Evolutionary conservation across 2,329 filamentous ascomycete species (phyloP).

Genomic region (Botrytis porri): DNA sequence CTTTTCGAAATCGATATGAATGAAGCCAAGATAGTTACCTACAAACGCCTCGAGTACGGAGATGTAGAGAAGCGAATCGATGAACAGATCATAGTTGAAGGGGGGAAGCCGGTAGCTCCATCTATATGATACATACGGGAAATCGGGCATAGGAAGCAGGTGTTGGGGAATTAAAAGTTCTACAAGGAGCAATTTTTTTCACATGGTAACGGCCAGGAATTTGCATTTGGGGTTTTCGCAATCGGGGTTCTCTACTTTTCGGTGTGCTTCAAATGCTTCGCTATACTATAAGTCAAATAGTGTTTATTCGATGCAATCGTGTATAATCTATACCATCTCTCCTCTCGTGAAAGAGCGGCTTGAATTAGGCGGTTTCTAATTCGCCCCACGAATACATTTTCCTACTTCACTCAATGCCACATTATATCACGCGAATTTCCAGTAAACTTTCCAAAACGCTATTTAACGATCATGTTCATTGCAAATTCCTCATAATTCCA

Average conservation of each 20-base stretch:
- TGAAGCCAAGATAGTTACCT: constrained; percentile 81
- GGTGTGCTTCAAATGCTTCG: neutral
- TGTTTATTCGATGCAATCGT: neutral
- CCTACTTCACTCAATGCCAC: neutral
- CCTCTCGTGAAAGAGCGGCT: neutral
- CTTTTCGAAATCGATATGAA: constrained; percentile 95
- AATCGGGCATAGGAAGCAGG: neutral
- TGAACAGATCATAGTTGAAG: constrained; percentile 64
- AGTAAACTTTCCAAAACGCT: neutral
- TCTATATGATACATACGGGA: neutral
- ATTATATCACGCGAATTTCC: neutral
- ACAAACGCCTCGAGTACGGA: constrained; percentile 79
- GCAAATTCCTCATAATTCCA: too few species aligned
- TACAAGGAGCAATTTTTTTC: neutral
- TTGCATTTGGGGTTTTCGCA: neutral
- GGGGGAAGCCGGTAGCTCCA: constrained; percentile 42
- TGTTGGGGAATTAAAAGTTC: neutral
- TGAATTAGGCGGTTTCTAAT: neutral
- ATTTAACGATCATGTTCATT: neutral
- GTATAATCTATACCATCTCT: neutral
- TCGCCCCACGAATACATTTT: neutral
- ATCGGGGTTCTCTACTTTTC: neutral
- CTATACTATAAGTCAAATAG: neutral
- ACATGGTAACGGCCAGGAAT: neutral
- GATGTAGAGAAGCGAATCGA: constrained; percentile 54